These are phyloP conservation scores for Exophiala oligosperma DNA, from an alignment of 2,329 filamentous ascomycete species.

Conservation along the genomic window DNA sequence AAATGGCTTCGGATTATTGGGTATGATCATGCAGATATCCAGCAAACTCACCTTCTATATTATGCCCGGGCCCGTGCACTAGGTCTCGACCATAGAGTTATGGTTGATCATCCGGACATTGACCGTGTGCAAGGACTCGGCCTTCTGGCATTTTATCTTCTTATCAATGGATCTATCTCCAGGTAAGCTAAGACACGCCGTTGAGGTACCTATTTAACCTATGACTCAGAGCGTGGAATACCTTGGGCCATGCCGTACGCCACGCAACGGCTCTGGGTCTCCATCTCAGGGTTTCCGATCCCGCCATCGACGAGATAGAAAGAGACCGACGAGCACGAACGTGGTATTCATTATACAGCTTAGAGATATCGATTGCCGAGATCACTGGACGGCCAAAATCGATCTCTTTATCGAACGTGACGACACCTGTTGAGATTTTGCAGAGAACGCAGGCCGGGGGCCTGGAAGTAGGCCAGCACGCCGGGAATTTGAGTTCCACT, in stretches of 20 bases:
- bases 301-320: constrained; percentile 11
- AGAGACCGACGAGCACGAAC: constrained; percentile 21
- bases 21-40: too few species aligned
- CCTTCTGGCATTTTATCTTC: constrained; percentile 22
- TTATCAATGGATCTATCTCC: constrained; percentile 29
- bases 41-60: constrained; percentile 26
- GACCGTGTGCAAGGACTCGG: constrained; percentile 29
- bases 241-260: constrained; percentile 28
- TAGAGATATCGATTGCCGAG: constrained; percentile 30
- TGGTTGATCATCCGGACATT: constrained; percentile 28
- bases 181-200: constrained; percentile 20
- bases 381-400: constrained; percentile 31
- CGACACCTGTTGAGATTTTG: background rate
- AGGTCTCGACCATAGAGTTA: constrained; percentile 26
- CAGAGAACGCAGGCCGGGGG: too few species aligned
- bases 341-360: constrained; percentile 31
- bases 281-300: constrained; percentile 26
- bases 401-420: constrained; percentile 25
- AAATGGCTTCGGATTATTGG: too few species aligned
- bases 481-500: too few species aligned
- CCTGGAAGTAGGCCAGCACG: too few species aligned
- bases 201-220: background rate
- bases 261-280: constrained; percentile 31
- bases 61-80: constrained; percentile 31
- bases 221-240: constrained; percentile 30